Evolutionary conservation across 2,329 filamentous ascomycete genomes (phyloP), one percentile per base, ranked within the genome.

Genomic region (Penicillium digitatum): DNA sequence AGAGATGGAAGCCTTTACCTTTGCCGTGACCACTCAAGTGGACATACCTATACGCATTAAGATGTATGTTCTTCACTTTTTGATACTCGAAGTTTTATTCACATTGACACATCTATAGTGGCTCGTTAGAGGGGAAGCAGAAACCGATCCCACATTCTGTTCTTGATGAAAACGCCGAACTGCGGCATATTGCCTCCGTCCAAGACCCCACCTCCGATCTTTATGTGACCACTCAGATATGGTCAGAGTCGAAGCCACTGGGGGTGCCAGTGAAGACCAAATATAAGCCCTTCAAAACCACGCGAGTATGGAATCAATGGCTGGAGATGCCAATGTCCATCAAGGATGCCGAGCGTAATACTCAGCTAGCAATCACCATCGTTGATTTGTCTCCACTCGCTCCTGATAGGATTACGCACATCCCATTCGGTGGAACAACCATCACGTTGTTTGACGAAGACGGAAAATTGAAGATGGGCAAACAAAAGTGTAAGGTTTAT

Each of bases 341-440:
- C 72, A 87, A 89, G 58, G 87, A 88, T 55, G 82, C 95, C 1
- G 92, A 94, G 0, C 78, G 87, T 40, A 89, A 90, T 65, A 86
- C 92, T 2, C 88, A 90, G 67, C 81, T 99, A 34, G 92, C 92
- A 20, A 90, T 99, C 56, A 99, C 95, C 0, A 77, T 97, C 55
- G 99, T 94, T 94, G 95, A 99, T 69, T 74, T 96, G 16, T 95
- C 90, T 2, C 90, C 92, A 0, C 84, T 87, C 11, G 89, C 89
- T 11, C 86, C 85, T 5, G 79, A 83, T 35, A 27, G 83, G 83
- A 12, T 84, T 86, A 5, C 81, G 95, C 86, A 89, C 14, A 84
- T 95, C 18, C 93, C 94, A 0, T 99, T 97, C 69, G 94, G 93
- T 6, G 94, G 94, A 34, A 97, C 93, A 0, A 97, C 94, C 0